Evolutionary conservation across 257 asterid species (phyloP).

Genomic region (Perilla frutescens): DNA sequence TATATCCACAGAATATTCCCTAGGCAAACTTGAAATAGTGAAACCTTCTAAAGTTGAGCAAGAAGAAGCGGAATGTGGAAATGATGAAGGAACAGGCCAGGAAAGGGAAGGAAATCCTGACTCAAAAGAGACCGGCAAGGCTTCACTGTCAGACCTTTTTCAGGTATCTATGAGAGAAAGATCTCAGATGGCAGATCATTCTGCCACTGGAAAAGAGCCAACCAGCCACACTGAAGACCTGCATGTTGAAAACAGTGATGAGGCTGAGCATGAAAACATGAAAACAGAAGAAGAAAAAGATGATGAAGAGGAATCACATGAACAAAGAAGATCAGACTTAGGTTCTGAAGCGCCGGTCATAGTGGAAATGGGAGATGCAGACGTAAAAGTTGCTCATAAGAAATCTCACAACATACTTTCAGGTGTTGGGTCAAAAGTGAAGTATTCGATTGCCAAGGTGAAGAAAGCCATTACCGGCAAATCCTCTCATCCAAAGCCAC

Average conservation of each 20-base stretch:
- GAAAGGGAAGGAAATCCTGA: constrained; percentile 33
- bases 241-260: constrained; percentile 39
- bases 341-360: constrained; percentile 61
- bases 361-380: constrained; percentile 62
- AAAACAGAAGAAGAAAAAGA: constrained; percentile 52
- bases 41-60: constrained; percentile 31
- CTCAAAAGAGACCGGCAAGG: constrained; percentile 28
- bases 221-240: constrained; percentile 35
- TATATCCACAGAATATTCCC: constrained; percentile 31
- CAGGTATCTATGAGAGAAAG: constrained; percentile 38
- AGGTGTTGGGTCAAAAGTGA: constrained; percentile 89
- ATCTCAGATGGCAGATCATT: constrained; percentile 31
- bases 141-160: constrained; percentile 45
- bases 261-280: constrained; percentile 39
- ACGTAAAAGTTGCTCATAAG: constrained; percentile 61
- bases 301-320: constrained; percentile 49
- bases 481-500: constrained; percentile 62
- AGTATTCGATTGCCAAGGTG: constrained; percentile 90
- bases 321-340: constrained; percentile 39
- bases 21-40: constrained; percentile 34
- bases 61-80: constrained; percentile 29
- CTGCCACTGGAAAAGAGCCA: constrained; percentile 36
- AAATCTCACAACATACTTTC: constrained; percentile 80
- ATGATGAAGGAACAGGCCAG: constrained; percentile 29
- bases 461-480: constrained; percentile 84